Evolutionary conservation across 306 rosid species (phyloP), one percentile per base, ranked within the genome.

Genomic region (Lablab purpureus): DNA sequence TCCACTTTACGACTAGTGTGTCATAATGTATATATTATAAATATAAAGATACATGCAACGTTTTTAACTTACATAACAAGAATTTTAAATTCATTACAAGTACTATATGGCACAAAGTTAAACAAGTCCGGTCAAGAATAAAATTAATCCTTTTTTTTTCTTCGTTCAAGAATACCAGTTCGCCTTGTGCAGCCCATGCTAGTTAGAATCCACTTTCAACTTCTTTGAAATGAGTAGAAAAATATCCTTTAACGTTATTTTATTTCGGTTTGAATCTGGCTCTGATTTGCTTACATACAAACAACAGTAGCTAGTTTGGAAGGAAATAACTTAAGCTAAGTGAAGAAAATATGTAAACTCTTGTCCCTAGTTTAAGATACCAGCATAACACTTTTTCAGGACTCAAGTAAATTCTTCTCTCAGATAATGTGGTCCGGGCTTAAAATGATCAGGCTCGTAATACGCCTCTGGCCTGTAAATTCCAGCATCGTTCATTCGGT

Each of bases 401-500:
- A 21, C 51, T 87, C 17, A 87, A 14, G 92, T 84, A 55, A 67
- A 84, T 67, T 87, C 89, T 49, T 94, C 90, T 76, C 82, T 89
- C 84, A 87, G 55, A 75, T 74, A 92, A 71, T 86, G 71, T 50
- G 96, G 98, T 11, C 97, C 96, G 0, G 97, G 99, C 82, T 88
- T 89, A 82, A 70, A 92, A 47, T 91, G 93, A 76, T 92, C 97
- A 8, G 94, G 45, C 85, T 89, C 93, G 4, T 86, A 88, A 75
- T 94, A 94, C 32, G 95, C 99, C 10, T 92, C 97, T 10, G 93
- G 89, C 36, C 97, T 84, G 83, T 84, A 83, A 83, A 90, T 83
- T 71, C 99, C 98, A 19, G 88, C 68, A 67, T 95, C 96, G 19
- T 95, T 95, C 86, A 92, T 77, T 12, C 96, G 87, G 85, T 92